Evolutionary conservation across 352 stramenopile genomes (phyloP).

Genomic region (Pythium graminicola): DNA sequence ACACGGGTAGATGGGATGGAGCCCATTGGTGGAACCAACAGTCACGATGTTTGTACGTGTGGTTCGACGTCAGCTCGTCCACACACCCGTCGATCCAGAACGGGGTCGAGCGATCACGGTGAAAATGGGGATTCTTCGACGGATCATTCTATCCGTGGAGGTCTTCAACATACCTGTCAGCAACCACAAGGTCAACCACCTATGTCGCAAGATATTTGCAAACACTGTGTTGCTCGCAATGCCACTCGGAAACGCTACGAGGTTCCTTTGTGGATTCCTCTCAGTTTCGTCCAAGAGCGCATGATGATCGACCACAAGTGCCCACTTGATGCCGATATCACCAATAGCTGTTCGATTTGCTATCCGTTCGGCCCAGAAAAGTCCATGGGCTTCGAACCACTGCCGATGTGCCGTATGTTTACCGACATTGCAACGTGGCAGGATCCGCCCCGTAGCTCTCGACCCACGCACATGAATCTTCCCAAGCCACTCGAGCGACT

Average conservation of each 20-base stretch:
- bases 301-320: slow-evolving; percentile 69
- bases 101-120: slow-evolving; percentile 15
- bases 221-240: slow-evolving; percentile 54
- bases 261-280: slow-evolving; percentile 70
- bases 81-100: slow-evolving; percentile 12
- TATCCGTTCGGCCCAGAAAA: slow-evolving; percentile 30
- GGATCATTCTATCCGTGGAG: slow-evolving; percentile 2
- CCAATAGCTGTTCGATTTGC: slow-evolving; percentile 53
- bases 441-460: slow-evolving; percentile 22
- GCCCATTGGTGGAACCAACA: slow-evolving; percentile 1
- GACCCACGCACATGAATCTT: slow-evolving; percentile 24
- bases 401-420: slow-evolving; percentile 78
- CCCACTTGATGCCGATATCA: slow-evolving; percentile 61
- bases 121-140: background rate
- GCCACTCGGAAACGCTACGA: slow-evolving; percentile 64
- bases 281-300: slow-evolving; percentile 79
- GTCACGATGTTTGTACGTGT: slow-evolving; percentile 19
- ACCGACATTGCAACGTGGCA: slow-evolving; percentile 22
- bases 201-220: slow-evolving; percentile 34
- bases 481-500: slow-evolving; percentile 60
- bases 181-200: slow-evolving; percentile 1
- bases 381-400: slow-evolving; percentile 52
- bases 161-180: background rate
- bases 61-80: background rate
- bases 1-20: slow-evolving; percentile 13